Evolutionary conservation across 768 basidiomycete species (phyloP), one percentile per base, ranked within the genome.

Genomic region (Psilocybe tampanensis): DNA sequence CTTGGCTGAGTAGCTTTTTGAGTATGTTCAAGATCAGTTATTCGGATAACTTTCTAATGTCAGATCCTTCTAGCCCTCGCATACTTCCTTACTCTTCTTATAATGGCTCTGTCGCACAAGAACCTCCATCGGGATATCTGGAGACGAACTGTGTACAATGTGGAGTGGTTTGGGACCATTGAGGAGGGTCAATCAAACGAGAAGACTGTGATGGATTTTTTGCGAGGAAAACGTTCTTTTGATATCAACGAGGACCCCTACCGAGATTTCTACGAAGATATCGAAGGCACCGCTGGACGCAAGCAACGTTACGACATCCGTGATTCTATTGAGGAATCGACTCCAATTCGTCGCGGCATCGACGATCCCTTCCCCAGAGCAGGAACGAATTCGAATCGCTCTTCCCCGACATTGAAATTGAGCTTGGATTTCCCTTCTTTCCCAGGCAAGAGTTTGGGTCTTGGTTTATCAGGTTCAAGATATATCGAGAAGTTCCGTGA

Each of bases 31-130:
- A 36, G 24, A 21, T 17, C 24, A 32, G 24, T 18, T 13, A 21
- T 26, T 33, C 5, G 21, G 42, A 39, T 54, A 32, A 17, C 21
- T 57, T 33, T 56, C 23, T 39, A 42, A 15, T 49, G 17, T 56
- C 41, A 12, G 47, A 41, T 24, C 29, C 12, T 41, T 9, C 23
- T 21, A 71, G 70, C 62, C 23, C 63, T 85, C 9, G 65, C 75
- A 9, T 88, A 90, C 62, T 85, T 84, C 63, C 73, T 89, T 60
- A 64, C 75, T 3, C 71, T 90, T 22, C 74, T 80, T 63, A 70
- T 82, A 55, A 67, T 76, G 52, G 66, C 79, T 19, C 67, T 81
- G 61, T 65, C 76, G 2, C 87, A 90, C 61, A 65, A 70, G 22
- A 62, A 63, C 47, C 60, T 63, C 9, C 66, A 80, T 59, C 75